These are phyloP conservation scores for California macrophylla DNA, from an alignment of 441 rosid genomes.

Conservation along the genomic window DNA sequence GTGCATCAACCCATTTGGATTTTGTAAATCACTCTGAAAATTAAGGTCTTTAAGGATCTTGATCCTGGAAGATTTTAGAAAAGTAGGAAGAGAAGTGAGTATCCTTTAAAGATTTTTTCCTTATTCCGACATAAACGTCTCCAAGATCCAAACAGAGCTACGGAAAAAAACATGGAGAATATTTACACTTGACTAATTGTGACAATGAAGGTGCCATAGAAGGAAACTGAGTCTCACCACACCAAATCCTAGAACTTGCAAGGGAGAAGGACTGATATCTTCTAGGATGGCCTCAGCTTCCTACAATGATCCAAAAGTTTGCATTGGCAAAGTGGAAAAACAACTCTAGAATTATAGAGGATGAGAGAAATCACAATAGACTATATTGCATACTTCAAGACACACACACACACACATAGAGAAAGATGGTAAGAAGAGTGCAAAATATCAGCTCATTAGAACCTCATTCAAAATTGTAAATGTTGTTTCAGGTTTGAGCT, in stretches of 20 bases:
- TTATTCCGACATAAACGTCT: background rate
- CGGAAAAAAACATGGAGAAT: background rate
- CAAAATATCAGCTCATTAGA: conserved; percentile 8
- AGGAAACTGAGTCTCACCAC: conserved; percentile 49
- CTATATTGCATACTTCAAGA: background rate
- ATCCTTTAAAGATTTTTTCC: background rate
- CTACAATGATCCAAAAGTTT: conserved; percentile 34
- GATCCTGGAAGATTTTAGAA: background rate
- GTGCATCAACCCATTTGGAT: background rate
- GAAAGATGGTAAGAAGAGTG: background rate
- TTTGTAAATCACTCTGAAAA: background rate
- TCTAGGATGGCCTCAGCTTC: conserved; percentile 92
- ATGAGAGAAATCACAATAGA: background rate
- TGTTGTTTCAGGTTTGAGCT: conserved; percentile 71
- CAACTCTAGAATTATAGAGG: conserved; percentile 4
- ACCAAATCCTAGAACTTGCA: conserved; percentile 61
- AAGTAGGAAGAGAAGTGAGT: background rate
- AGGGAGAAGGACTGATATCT: conserved; percentile 68
- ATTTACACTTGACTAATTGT: background rate
- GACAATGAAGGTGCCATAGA: background rate
- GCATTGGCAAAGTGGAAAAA: conserved; percentile 5
- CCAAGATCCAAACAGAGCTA: background rate
- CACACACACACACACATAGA: too few relatives aligned
- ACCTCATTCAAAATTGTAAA: conserved; percentile 80
- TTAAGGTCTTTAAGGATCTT: background rate